Base-by-base conservation (phyloP, 2,329 filamentous ascomycete species). In the Aaosphaeria arxii region DNA sequence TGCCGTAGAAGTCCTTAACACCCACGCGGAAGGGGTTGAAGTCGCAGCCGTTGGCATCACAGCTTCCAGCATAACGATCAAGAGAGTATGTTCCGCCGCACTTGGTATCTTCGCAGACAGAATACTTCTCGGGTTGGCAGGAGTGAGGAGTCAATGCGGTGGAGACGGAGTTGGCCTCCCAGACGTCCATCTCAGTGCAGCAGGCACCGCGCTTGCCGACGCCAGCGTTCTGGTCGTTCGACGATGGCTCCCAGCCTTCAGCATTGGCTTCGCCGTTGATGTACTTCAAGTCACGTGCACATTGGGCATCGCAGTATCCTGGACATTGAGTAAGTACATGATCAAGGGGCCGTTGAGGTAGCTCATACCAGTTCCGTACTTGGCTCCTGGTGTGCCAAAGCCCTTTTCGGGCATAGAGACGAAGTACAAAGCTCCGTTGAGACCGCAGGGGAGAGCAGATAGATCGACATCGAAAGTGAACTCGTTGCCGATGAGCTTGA, bases 31-130 rank as follows among this genome's bases (percentile, higher is more conserved):
- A 87, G n/a, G 56, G 57, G 56, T 68, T 69, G 51, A 62, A 87
- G 65, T 86, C 84, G 61, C 85, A 88, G 40, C 85, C 84, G 58
- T 86, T 82, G 44, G 82, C 79, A 58, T 87, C 85, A 62, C 85
- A 87, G 48, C 77, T 72, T 36, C 84, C 83, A n/a, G 66, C 74
- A 61, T 86, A 86, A 49, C 83, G 81, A 53, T 77, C 70, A 28
- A 84, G 47, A 71, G 73, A 56, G 66, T 71, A 67, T 75, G 79
- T 49, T 70, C 76, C 64, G 13, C 67, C 67, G 42, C 67, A 71
- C 5, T 35, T 38, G n/a, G 57, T 75, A 40, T 77, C 83, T 1
- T 65, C 58, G 72, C 83, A 86, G 46, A 77, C 73, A 44, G 68
- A 68, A 59, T 80, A 79, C 33, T 73, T 75, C 41, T 75, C 69